Evolutionary conservation across 1,139 yeast species (phyloP).

Genomic region (Hansenula lynferdii): DNA sequence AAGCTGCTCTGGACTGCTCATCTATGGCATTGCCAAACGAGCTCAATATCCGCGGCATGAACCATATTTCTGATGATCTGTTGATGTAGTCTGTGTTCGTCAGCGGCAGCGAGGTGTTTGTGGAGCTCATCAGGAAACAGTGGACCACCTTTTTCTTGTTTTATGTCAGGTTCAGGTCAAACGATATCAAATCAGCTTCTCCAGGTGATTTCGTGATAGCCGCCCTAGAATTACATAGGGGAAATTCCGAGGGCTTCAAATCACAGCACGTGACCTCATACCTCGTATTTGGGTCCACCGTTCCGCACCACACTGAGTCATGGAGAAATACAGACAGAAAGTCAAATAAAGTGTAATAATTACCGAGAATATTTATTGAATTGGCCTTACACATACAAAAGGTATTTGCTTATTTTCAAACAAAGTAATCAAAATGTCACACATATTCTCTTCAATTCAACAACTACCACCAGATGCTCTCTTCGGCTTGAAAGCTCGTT

Average conservation of each 20-base stretch:
- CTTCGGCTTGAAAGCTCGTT: conserved; percentile 80
- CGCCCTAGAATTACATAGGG: too few relatives aligned
- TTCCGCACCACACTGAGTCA: background rate
- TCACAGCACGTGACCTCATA: too few relatives aligned
- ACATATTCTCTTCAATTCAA: conserved; percentile 34
- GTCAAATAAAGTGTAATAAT: too few relatives aligned
- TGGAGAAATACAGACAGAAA: background rate
- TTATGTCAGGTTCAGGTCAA: too few relatives aligned
- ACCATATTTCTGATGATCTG: conserved; percentile 1
- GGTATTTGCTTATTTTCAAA: too few relatives aligned
- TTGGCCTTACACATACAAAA: background rate
- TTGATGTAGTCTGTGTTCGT: background rate
- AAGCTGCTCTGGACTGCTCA: conserved; percentile 1
- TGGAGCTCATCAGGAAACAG: background rate
- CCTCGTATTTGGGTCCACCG: too few relatives aligned
- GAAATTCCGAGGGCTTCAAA: too few relatives aligned
- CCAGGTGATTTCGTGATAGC: too few relatives aligned
- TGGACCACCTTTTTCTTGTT: too few relatives aligned
- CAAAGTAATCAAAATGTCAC: conserved; percentile 18
- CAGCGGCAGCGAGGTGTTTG: background rate
- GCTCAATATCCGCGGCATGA: conserved; percentile 2
- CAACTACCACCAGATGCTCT: conserved; percentile 74
- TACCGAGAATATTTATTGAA: background rate
- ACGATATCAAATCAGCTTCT: too few relatives aligned
- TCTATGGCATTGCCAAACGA: conserved; percentile 2